phyloP scores from a whole-genome alignment of 1,284 basidiomycete genomes.

The Leccinum variabile region DNA sequence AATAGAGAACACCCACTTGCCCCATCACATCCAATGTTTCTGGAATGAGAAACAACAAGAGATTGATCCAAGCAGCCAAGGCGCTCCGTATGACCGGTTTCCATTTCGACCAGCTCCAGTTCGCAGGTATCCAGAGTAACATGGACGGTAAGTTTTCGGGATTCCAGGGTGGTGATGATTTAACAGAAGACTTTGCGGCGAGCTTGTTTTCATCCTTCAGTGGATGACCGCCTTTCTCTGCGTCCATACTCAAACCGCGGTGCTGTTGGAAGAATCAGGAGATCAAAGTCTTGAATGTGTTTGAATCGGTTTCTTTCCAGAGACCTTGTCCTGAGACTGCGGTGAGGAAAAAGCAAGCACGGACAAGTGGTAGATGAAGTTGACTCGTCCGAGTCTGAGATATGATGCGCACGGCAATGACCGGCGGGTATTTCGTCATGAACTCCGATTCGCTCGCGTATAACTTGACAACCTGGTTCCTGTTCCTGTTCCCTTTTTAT shows the following conservation, averaged over 20 bases:
- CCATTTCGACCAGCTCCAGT: slow-evolving; percentile 56
- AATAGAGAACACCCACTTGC: slow-evolving; percentile 43
- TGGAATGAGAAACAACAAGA: slow-evolving; percentile 64
- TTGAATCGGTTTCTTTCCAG: not conserved
- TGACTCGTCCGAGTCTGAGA: not conserved
- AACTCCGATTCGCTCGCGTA: no score
- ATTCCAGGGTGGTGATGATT: not conserved
- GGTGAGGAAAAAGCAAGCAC: slow-evolving; percentile 1
- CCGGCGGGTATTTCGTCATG: not conserved
- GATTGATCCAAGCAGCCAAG: slow-evolving; percentile 61
- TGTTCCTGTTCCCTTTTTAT: no score
- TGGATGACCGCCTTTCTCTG: slow-evolving; percentile 5
- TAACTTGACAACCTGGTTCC: no score
- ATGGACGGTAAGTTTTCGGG: slow-evolving; percentile 23
- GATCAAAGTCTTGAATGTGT: not conserved
- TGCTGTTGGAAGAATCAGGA: slow-evolving; percentile 2
- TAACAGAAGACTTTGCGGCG: not conserved
- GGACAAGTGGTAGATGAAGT: not conserved
- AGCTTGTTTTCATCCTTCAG: not conserved
- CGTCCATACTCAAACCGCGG: not conserved
- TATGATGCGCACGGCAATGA: not conserved
- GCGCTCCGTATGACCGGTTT: slow-evolving; percentile 69
- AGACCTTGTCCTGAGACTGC: not conserved
- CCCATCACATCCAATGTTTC: slow-evolving; percentile 54
- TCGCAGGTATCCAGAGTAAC: slow-evolving; percentile 57